Evolutionary conservation across 805 yeast species (phyloP), one percentile per base, ranked within the genome.

Genomic region (Starmerella apicola): DNA sequence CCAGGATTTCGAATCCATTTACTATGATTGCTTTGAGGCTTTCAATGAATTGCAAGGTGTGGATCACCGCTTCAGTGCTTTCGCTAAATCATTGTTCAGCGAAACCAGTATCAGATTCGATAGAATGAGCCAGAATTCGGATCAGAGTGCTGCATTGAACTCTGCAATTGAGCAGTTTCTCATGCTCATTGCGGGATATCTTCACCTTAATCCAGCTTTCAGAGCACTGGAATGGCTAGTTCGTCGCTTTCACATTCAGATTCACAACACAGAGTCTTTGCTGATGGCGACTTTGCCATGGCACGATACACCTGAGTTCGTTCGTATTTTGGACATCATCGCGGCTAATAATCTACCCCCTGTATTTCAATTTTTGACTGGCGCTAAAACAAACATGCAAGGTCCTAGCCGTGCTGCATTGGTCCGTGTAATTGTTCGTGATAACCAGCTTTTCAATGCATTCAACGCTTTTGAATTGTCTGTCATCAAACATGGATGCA

Each of bases 151-250:
- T n/a, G 76, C 76, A 49, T 64, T 93, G 43, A 77, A 85, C 53
- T 70, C 68, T 42, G 86, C 91, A 23, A 72, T 88, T 37, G 72
- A 74, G 44, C 77, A 77, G 10, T 88, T 82, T 55, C 62, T 91
- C 44, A 68, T 78, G 43, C 65, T 88, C 49, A 66, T 77, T 8
- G 77, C 93, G 3, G 83, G 93, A 2, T 77, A 76, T 58, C 75
- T 88, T 71, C 71, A 75, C 47, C 62, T 85, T 38, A 70, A 76
- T 18, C 82, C 93, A 19, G 71, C 95, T 3, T 54, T 83, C 36
- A 77, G 78, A 51, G 88, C 95, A 4, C 67, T 84, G 10, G 98
- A 91, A 64, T 91, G 98, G 98, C 73, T 86, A 19, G 78, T 91
- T 16, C 78, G 98, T 63, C 72, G 97, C 51, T 65, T 91, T 77